Evolutionary conservation across 2,329 filamentous ascomycete genomes (phyloP).

Genomic region (Penicillium sp.): DNA sequence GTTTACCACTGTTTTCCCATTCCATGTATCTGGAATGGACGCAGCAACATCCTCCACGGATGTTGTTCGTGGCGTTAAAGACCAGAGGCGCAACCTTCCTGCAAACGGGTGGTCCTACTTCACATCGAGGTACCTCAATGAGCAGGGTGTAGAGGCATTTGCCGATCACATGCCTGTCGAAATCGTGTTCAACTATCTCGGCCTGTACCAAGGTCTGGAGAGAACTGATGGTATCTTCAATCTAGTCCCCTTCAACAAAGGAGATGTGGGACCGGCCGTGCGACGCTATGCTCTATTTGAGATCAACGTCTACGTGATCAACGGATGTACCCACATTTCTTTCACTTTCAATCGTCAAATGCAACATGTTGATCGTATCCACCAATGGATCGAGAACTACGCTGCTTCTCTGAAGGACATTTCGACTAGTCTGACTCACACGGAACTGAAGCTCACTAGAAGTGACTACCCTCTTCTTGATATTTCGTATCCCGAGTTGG

Average conservation of each 20-base stretch:
- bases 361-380: neutral
- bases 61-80: neutral
- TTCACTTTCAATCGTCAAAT: neutral
- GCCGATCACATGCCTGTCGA: neutral
- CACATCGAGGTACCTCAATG: neutral
- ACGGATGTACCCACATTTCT: neutral
- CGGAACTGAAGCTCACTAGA: neutral
- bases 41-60: neutral
- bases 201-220: neutral
- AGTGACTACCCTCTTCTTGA: neutral
- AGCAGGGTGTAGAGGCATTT: neutral
- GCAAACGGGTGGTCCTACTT: neutral
- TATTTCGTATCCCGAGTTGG: neutral
- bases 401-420: neutral
- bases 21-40: neutral
- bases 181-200: neutral
- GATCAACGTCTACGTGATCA: no score
- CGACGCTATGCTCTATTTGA: no score
- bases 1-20: neutral
- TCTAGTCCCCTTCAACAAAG: no score
- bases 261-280: no score
- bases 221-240: neutral
- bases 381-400: neutral
- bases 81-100: neutral
- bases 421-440: neutral